Evolutionary conservation across 345 rosid species (phyloP), one percentile per base, ranked within the genome.

Genomic region (Arabidopsis arenosa): DNA sequence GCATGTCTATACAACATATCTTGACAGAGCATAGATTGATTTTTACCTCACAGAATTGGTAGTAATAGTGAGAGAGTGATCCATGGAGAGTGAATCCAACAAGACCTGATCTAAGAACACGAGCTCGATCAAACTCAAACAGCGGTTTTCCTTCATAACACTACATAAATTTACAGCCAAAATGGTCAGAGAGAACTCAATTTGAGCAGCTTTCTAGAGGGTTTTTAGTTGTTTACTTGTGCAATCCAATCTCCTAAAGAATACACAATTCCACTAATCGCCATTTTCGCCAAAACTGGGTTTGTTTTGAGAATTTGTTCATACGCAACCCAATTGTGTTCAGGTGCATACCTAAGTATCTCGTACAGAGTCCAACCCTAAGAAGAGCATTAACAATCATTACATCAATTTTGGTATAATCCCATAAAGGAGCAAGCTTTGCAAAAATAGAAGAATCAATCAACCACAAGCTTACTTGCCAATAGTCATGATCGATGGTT

Each of bases 311-410:
- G 93, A 59, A 90, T 89, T 83, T 92, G 81, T 64, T 94, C 98
- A 68, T 94, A 94, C 36, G 98, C 97, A 83, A 75, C 72, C 97
- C 98, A 94, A 75, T 90, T 94, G 76, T 94, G 98, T 57, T 87
- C 88, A 4, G 98, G 98, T 40, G 57, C 92, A 85, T 86, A 94
- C 61, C 97, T 80, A 53, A 90, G 77, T 68, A 94, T 74, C 85
- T 94, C 98, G 58, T 75, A 92, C 23, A 94, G 85, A 61, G 98
- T 94, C 98, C 98, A 94, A 63, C 98, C 97, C 98, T 92, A 79
- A 41, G 32, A 54, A 74, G 17, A 8, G 55, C 3, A 56, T 11
- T 18, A 26, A 62, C 58, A 23, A 75, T 7, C 9, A 1, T 12
- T 26, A 36, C 35, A 40, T 4, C 6, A 59, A 59, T 33, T 7